phyloP scores from a whole-genome alignment of 768 basidiomycete genomes.

The Pleurotus cornucopiae region DNA sequence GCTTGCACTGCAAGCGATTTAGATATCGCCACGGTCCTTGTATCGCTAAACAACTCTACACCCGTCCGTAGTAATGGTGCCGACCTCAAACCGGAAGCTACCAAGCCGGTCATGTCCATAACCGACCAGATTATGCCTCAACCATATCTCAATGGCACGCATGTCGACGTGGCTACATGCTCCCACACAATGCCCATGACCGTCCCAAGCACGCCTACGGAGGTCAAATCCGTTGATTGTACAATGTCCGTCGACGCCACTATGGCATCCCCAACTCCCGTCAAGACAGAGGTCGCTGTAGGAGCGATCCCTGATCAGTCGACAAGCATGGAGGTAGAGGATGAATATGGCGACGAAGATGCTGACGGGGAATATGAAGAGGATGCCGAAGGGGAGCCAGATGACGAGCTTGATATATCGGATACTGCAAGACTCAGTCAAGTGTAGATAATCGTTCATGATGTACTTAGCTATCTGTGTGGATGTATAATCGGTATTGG shows the following conservation, averaged over 20 bases:
- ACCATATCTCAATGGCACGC: background rate
- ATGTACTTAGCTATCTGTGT: conserved; percentile 10
- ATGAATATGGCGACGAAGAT: conserved; percentile 36
- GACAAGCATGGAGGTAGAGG: conserved; percentile 22
- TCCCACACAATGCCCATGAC: background rate
- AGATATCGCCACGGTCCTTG: background rate
- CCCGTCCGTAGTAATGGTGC: background rate
- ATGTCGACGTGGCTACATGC: background rate
- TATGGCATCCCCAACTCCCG: background rate
- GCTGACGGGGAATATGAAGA: conserved; percentile 37
- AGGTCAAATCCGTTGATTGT: background rate
- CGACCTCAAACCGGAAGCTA: background rate
- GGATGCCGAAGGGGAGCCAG: conserved; percentile 37
- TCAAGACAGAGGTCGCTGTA: background rate
- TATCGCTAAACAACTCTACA: background rate
- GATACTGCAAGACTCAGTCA: conserved; percentile 11
- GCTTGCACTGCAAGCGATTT: background rate
- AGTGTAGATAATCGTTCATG: conserved; percentile 9
- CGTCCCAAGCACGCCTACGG: background rate
- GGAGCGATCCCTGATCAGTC: conserved; percentile 12
- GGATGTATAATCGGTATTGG: conserved; percentile 1
- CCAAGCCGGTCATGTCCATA: background rate
- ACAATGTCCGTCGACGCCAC: background rate
- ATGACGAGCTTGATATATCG: conserved; percentile 26
- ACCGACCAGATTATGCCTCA: background rate